phyloP scores from a whole-genome alignment of 202 grass and related monocot species.

The Schoenoplectus tabernaemontani region DNA sequence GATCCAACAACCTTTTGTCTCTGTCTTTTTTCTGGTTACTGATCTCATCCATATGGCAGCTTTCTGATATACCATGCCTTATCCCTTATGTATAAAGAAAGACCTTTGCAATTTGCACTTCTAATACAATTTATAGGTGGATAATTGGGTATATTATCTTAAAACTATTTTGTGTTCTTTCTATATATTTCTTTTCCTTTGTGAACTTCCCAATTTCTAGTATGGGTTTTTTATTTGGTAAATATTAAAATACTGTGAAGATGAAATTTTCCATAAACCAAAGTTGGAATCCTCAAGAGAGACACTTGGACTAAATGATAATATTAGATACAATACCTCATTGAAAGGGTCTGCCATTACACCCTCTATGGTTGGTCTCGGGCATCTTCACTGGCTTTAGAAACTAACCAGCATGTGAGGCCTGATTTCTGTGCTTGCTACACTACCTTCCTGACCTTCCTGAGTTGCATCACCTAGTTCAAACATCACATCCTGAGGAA shows the following conservation, averaged over 20 bases:
- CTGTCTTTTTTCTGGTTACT: background rate
- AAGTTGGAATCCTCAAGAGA: background rate
- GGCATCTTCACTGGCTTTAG: background rate
- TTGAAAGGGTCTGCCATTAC: conserved; percentile 63
- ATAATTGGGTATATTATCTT: background rate
- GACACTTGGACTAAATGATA: background rate
- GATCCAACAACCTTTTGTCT: background rate
- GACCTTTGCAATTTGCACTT: background rate
- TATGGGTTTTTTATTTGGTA: background rate
- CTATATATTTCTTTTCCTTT: background rate
- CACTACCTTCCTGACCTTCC: conserved; percentile 13
- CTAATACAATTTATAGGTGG: background rate
- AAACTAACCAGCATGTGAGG: conserved; percentile 91
- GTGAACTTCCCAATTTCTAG: background rate
- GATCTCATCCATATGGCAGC: background rate
- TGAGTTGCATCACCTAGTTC: conserved; percentile 63
- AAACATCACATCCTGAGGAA: conserved; percentile 86
- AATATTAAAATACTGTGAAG: background rate
- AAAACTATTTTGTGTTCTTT: background rate
- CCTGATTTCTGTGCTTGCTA: conserved; percentile 32
- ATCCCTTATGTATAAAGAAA: background rate
- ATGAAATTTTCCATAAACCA: background rate
- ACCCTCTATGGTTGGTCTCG: too few species aligned
- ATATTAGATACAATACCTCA: conserved; percentile 42
- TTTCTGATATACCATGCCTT: background rate